A percentile compares a stretch with the other conserved stretches of the same genome.
Evolutionary conservation across 129 eudicot genomes (phyloP).

Genomic region (Scalesia atractyloides): DNA sequence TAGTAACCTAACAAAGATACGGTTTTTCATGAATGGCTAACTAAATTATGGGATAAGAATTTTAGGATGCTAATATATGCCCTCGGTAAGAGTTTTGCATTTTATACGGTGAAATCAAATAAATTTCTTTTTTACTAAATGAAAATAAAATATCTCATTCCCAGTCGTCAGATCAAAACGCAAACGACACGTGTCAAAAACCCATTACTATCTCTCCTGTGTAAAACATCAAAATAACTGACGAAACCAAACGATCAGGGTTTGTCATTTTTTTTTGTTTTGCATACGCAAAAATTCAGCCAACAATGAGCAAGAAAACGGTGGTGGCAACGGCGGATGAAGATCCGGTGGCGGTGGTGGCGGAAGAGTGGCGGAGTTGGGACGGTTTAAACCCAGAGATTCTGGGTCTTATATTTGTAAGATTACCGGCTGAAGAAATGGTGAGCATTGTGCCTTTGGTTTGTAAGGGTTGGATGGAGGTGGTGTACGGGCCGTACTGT

Average conservation of each 20-base stretch:
- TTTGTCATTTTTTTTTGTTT: neutral
- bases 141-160: too few species aligned
- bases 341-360: neutral
- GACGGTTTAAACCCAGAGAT: conserved; percentile 32
- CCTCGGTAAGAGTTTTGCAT: too few species aligned
- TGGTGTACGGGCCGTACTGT: conserved; percentile 41
- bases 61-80: too few species aligned
- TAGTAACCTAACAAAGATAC: too few species aligned
- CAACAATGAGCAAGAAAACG: conserved; percentile 9
- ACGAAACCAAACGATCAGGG: neutral
- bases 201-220: conserved; percentile 6
- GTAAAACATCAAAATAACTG: neutral
- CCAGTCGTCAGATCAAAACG: conserved; percentile 12
- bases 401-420: conserved; percentile 31
- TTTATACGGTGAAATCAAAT: too few species aligned
- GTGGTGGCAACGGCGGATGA: neutral
- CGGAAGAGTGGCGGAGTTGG: conserved; percentile 15
- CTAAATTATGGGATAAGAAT: too few species aligned
- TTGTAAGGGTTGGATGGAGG: conserved; percentile 40
- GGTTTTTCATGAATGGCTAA: too few species aligned
- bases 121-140: too few species aligned
- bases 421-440: conserved; percentile 34
- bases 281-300: neutral
- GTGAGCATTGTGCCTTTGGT: conserved; percentile 35
- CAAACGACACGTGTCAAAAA: neutral